Percentiles rank a stretch among this genome's conserved stretches.
Evolutionary conservation across 2,329 filamentous ascomycete genomes (phyloP).

Genomic region (Penicillium sp.): DNA sequence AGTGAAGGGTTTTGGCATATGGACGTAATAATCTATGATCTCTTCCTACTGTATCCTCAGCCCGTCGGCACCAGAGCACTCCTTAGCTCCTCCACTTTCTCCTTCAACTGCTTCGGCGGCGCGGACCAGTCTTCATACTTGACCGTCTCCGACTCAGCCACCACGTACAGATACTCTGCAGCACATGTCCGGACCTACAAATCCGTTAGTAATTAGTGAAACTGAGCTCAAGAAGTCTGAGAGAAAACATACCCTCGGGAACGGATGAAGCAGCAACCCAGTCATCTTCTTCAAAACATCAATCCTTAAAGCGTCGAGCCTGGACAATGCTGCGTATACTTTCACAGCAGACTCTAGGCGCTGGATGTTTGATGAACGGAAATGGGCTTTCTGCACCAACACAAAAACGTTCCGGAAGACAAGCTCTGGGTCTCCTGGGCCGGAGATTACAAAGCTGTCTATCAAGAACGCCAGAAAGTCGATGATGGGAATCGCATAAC

Average conservation of each 20-base stretch:
- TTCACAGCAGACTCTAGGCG: slow-evolving; percentile 80
- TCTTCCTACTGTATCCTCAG: background rate
- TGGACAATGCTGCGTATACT: slow-evolving; percentile 72
- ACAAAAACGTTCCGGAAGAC: slow-evolving; percentile 66
- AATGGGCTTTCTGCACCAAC: slow-evolving; percentile 74
- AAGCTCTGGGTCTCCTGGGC: slow-evolving; percentile 49
- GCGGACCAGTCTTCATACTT: slow-evolving; percentile 40
- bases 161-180: slow-evolving; percentile 41
- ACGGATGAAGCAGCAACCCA: slow-evolving; percentile 76
- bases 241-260: slow-evolving; percentile 65
- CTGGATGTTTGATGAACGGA: slow-evolving; percentile 77
- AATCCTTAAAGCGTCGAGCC: slow-evolving; percentile 52
- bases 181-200: slow-evolving; percentile 38
- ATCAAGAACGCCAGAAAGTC: slow-evolving; percentile 78
- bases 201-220: slow-evolving; percentile 4
- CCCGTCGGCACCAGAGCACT: background rate
- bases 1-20: too few relatives aligned
- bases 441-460: slow-evolving; percentile 53
- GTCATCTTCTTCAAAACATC: slow-evolving; percentile 69
- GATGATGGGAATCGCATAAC: slow-evolving; percentile 72
- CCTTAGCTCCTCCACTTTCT: slow-evolving; percentile 33
- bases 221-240: background rate
- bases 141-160: slow-evolving; percentile 32
- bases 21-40: too few relatives aligned
- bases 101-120: slow-evolving; percentile 37